These are phyloP conservation scores for Hysterium pulicare DNA, from an alignment of 2,329 filamentous ascomycete species.

Conservation along the genomic window DNA sequence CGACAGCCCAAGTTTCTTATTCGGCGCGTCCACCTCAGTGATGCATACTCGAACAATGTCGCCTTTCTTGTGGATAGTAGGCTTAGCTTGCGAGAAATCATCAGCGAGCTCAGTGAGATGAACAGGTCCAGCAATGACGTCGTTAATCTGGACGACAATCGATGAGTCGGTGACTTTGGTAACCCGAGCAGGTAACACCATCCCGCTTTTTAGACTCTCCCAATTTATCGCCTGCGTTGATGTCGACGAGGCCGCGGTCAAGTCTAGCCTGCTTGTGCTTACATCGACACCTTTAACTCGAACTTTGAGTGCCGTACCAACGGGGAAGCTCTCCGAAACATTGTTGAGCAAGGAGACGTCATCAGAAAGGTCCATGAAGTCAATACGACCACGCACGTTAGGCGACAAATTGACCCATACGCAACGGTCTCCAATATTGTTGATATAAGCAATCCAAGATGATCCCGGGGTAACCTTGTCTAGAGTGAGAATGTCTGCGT, in stretches of 20 bases:
- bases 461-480: conserved; percentile 70
- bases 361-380: conserved; percentile 79
- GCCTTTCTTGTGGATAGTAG: conserved; percentile 73
- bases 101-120: conserved; percentile 81
- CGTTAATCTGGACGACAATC: conserved; percentile 80
- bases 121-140: conserved; percentile 73
- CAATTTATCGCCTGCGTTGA: conserved; percentile 61
- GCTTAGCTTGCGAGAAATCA: conserved; percentile 77
- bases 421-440: conserved; percentile 76
- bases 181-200: conserved; percentile 77
- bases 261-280: conserved; percentile 71
- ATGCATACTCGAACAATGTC: conserved; percentile 87
- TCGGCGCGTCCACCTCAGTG: conserved; percentile 72
- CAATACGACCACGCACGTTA: conserved; percentile 79
- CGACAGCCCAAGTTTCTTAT: conserved; percentile 81
- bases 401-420: conserved; percentile 92
- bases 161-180: conserved; percentile 83
- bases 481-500: conserved; percentile 64
- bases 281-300: conserved; percentile 72
- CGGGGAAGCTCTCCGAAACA: conserved; percentile 74
- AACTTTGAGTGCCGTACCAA: conserved; percentile 84
- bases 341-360: conserved; percentile 77
- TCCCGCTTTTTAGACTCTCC: conserved; percentile 69
- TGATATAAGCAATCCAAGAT: conserved; percentile 78
- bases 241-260: conserved; percentile 68